phyloP scores from a whole-genome alignment of 441 rosid genomes.

The Eugenia klotzschiana region DNA sequence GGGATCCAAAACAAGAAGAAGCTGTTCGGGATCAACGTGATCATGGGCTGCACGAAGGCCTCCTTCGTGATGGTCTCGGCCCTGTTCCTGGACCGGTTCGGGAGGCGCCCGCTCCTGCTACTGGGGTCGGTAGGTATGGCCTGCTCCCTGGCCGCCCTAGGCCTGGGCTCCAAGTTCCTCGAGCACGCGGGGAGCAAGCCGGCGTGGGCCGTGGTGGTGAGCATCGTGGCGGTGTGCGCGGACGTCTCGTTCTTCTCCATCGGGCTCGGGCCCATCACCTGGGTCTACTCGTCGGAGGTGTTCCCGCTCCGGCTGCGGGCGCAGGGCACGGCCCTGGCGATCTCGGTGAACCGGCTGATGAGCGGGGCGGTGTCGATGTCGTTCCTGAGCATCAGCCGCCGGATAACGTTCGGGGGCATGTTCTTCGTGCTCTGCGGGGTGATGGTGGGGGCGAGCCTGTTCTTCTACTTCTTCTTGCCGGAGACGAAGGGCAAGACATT shows the following conservation, averaged over 20 bases:
- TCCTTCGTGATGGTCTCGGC: slow-evolving; percentile 36
- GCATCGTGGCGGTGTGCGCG: slow-evolving; percentile 24
- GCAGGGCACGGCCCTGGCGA: slow-evolving; percentile 8
- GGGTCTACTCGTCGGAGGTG: slow-evolving; percentile 47
- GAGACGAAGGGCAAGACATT: slow-evolving; percentile 9
- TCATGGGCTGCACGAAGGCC: slow-evolving; percentile 39
- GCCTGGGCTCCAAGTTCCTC: slow-evolving; percentile 32
- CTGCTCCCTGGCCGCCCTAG: slow-evolving; percentile 21
- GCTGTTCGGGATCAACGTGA: slow-evolving; percentile 33
- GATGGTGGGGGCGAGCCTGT: not conserved
- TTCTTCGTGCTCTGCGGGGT: not conserved
- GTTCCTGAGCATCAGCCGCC: not conserved
- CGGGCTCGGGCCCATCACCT: slow-evolving; percentile 38
- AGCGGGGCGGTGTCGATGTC: slow-evolving; percentile 9
- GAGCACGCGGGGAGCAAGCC: slow-evolving; percentile 20
- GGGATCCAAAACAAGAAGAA: slow-evolving; percentile 28
- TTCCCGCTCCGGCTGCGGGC: slow-evolving; percentile 41
- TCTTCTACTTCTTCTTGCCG: slow-evolving; percentile 6
- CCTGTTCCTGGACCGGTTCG: slow-evolving; percentile 31
- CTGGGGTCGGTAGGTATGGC: slow-evolving; percentile 39
- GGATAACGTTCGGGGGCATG: slow-evolving; percentile 1
- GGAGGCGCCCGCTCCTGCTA: slow-evolving; percentile 43
- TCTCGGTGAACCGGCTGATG: slow-evolving; percentile 8
- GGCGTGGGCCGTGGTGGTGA: slow-evolving; percentile 18
- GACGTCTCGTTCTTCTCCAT: not conserved